These are phyloP conservation scores for Durusdinium trenchii DNA, from an alignment of 73 alveolate genomes.

Conservation along the genomic window DNA sequence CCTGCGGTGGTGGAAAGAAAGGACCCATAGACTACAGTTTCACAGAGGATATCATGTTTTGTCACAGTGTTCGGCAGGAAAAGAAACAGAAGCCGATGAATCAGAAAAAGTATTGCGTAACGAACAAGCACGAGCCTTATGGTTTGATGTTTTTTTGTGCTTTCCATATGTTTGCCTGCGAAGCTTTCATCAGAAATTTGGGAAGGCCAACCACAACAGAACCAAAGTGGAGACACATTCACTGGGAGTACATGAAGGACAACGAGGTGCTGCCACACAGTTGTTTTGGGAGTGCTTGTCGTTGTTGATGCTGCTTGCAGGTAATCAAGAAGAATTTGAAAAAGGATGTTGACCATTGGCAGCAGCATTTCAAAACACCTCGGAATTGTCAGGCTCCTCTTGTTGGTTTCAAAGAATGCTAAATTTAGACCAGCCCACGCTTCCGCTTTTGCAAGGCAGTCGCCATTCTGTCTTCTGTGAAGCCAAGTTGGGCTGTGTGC, in stretches of 20 bases:
- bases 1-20: neutral
- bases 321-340: neutral
- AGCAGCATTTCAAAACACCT: neutral
- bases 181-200: neutral
- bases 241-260: conserved; percentile 1
- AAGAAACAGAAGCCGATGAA: neutral
- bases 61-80: neutral
- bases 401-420: neutral
- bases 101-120: neutral
- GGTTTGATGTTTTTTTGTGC: neutral
- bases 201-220: neutral
- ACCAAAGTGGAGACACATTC: conserved; percentile 15
- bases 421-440: neutral
- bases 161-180: too few relatives aligned
- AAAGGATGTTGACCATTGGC: neutral
- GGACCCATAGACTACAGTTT: neutral
- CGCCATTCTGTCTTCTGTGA: neutral
- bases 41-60: too few relatives aligned
- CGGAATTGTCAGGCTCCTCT: neutral
- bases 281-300: too few relatives aligned
- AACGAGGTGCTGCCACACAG: neutral
- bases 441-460: neutral
- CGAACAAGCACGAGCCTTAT: neutral
- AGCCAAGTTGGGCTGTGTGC: neutral
- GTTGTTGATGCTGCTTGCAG: too few relatives aligned